Percentiles rank a stretch among this genome's conserved stretches.
These are phyloP conservation scores for Nakaseomyces nivariensis DNA, from an alignment of 1,139 yeast genomes.

Conservation along the genomic window DNA sequence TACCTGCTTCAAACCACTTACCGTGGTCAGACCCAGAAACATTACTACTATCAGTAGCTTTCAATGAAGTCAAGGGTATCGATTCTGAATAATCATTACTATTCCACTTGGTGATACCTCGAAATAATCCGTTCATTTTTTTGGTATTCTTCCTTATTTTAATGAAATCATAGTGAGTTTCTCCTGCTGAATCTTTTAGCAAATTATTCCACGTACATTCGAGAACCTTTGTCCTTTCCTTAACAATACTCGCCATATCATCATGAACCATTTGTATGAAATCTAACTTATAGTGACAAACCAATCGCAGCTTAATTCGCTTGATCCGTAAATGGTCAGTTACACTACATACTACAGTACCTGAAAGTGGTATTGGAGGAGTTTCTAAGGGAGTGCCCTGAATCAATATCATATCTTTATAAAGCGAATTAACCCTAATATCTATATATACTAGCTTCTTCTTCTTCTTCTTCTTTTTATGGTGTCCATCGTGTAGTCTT, in stretches of 20 bases:
- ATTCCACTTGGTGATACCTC: conserved; percentile 1
- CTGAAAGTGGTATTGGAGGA: conserved; percentile 43
- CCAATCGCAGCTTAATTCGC: conserved; percentile 37
- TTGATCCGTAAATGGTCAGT: conserved; percentile 44
- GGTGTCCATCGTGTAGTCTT: neutral
- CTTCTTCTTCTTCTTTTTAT: conserved; percentile 1
- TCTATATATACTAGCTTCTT: conserved; percentile 20
- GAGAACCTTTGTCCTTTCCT: conserved; percentile 42
- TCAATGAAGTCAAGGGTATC: neutral
- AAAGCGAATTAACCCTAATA: conserved; percentile 38
- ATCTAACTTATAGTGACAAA: conserved; percentile 48
- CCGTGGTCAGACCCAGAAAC: conserved; percentile 3
- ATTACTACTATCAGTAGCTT: neutral
- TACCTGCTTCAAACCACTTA: conserved; percentile 35
- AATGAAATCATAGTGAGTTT: conserved; percentile 33
- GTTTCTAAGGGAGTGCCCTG: conserved; percentile 52
- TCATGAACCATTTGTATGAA: conserved; percentile 35
- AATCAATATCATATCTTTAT: conserved; percentile 44
- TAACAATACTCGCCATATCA: conserved; percentile 36
- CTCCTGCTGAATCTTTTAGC: conserved; percentile 39
- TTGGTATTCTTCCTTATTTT: conserved; percentile 4
- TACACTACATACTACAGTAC: conserved; percentile 46
- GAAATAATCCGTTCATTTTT: neutral
- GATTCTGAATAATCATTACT: neutral
- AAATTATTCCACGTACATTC: conserved; percentile 54